Evolutionary conservation across 306 rosid genomes (phyloP).

Genomic region (Vigna mungo): DNA sequence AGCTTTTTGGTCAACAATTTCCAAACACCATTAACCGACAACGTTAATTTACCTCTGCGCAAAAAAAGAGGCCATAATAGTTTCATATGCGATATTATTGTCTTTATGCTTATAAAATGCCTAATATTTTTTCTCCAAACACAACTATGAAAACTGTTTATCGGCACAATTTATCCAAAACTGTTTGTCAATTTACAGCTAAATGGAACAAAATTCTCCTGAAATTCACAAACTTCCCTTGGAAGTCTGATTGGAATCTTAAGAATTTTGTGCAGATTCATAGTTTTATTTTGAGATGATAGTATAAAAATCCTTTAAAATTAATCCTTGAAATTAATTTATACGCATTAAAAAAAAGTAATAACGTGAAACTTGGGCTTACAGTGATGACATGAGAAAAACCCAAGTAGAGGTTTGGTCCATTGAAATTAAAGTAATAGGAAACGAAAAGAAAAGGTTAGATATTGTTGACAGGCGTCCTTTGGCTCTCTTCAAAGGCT

Average conservation of each 20-base stretch:
- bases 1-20: neutral
- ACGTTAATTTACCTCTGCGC: neutral
- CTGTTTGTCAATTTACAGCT: neutral
- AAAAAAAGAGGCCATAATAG: no score
- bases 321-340: neutral
- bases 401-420: neutral
- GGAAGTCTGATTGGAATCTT: neutral
- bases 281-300: neutral
- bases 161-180: neutral
- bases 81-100: no score
- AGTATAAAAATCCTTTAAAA: neutral
- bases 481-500: conserved; percentile 54
- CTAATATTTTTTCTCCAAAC: neutral
- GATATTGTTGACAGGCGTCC: conserved; percentile 36
- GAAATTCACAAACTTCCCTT: neutral
- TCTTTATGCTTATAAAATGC: neutral
- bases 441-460: neutral
- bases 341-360: no score
- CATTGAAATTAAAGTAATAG: neutral
- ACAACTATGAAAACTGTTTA: neutral
- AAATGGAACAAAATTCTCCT: neutral
- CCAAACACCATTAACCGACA: neutral
- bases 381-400: neutral
- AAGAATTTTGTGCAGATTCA: neutral
- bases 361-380: no score